Evolutionary conservation across 2,329 filamentous ascomycete genomes (phyloP).

Genomic region (Penicillium concentricum): DNA sequence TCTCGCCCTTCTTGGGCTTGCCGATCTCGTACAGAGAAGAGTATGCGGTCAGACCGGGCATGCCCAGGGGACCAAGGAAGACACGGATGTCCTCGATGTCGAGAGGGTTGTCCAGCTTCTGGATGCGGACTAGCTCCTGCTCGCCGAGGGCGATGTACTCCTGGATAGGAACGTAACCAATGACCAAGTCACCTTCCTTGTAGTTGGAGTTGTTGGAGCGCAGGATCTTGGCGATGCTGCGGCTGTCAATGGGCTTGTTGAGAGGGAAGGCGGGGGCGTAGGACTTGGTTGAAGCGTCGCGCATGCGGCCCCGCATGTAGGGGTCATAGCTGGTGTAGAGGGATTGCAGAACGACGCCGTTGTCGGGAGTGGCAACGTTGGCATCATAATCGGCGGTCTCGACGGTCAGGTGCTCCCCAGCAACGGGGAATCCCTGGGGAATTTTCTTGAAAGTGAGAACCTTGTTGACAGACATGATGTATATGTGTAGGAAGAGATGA

Average conservation of each 20-base stretch:
- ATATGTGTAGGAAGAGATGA: background rate
- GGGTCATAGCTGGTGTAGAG: slow-evolving; percentile 78
- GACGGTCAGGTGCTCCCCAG: slow-evolving; percentile 68
- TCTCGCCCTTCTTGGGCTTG: slow-evolving; percentile 72
- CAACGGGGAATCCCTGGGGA: slow-evolving; percentile 65
- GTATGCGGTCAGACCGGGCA: slow-evolving; percentile 76
- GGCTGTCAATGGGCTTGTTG: slow-evolving; percentile 63
- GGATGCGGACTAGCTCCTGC: slow-evolving; percentile 44
- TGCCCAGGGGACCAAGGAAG: slow-evolving; percentile 75
- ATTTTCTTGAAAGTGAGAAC: slow-evolving; percentile 69
- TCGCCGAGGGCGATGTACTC: slow-evolving; percentile 65
- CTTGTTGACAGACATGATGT: slow-evolving; percentile 59
- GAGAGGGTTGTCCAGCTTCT: slow-evolving; percentile 65
- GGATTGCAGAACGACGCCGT: slow-evolving; percentile 68
- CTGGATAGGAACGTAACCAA: slow-evolving; percentile 58
- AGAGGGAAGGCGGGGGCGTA: slow-evolving; percentile 65
- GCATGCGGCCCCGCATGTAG: slow-evolving; percentile 80
- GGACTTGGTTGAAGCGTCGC: slow-evolving; percentile 61
- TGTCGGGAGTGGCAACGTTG: slow-evolving; percentile 53
- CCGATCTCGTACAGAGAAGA: slow-evolving; percentile 73
- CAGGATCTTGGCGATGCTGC: slow-evolving; percentile 65
- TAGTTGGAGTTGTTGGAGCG: slow-evolving; percentile 66
- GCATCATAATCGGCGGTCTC: slow-evolving; percentile 69
- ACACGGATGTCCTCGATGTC: slow-evolving; percentile 50
- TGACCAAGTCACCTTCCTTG: slow-evolving; percentile 65